phyloP scores from a whole-genome alignment of 1,139 yeast species.

The Lodderomyces oxycetoniae region DNA sequence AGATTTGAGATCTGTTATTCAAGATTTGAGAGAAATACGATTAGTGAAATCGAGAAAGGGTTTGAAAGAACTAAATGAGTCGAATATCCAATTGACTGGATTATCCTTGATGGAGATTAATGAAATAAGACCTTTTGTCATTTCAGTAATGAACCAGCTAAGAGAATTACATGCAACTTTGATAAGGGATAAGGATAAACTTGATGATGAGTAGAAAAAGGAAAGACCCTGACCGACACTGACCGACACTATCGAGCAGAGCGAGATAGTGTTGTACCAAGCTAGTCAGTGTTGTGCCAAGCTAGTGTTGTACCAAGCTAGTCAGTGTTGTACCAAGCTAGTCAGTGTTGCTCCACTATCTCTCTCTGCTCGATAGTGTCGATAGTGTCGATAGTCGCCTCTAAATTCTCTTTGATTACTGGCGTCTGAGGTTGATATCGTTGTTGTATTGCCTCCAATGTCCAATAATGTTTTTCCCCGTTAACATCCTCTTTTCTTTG shows the following conservation, averaged over 20 bases:
- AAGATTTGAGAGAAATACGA: constrained; percentile 81
- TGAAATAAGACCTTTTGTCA: constrained; percentile 79
- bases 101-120: constrained; percentile 80
- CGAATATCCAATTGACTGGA: constrained; percentile 79
- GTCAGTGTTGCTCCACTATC: too few relatives aligned
- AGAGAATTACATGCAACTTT: constrained; percentile 46
- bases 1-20: constrained; percentile 61
- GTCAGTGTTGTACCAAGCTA: too few relatives aligned
- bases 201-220: constrained; percentile 20
- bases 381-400: too few relatives aligned
- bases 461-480: too few relatives aligned
- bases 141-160: constrained; percentile 74
- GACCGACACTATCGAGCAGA: too few relatives aligned
- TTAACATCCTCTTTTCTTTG: too few relatives aligned
- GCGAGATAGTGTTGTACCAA: too few relatives aligned
- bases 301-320: too few relatives aligned
- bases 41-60: constrained; percentile 80
- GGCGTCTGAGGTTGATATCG: neutral
- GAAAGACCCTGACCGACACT: too few relatives aligned
- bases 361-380: too few relatives aligned
- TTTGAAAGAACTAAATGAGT: constrained; percentile 69
- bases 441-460: too few relatives aligned
- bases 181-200: constrained; percentile 20
- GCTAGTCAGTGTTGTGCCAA: too few relatives aligned
- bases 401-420: neutral